Evolutionary conservation across 1,139 yeast genomes (phyloP).

Genomic region (Blastobotrys apis): DNA sequence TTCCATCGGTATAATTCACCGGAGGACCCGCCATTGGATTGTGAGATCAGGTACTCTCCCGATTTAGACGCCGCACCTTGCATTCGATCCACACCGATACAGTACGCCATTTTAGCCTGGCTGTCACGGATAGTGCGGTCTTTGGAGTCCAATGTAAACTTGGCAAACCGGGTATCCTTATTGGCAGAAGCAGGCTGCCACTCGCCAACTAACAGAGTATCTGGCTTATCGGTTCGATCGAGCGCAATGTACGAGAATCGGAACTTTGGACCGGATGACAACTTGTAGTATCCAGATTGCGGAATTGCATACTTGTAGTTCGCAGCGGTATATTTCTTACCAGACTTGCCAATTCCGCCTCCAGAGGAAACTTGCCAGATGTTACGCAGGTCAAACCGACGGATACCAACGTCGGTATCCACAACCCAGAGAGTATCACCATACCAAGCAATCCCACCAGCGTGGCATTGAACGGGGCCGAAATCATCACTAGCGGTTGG

Average conservation of each 20-base stretch:
- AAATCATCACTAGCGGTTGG: conserved; percentile 15
- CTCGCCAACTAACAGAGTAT: conserved; percentile 14
- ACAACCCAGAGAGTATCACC: conserved; percentile 15
- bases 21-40: conserved; percentile 2
- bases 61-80: conserved; percentile 12
- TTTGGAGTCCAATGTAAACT: conserved; percentile 5
- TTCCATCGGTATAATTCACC: conserved; percentile 10
- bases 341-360: conserved; percentile 11
- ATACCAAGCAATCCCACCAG: conserved; percentile 16
- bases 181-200: conserved; percentile 6
- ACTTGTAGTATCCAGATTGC: conserved; percentile 13
- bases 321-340: conserved; percentile 13
- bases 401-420: conserved; percentile 12
- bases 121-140: conserved; percentile 7
- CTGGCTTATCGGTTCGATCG: conserved; percentile 13
- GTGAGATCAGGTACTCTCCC: conserved; percentile 9
- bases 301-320: conserved; percentile 14
- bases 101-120: conserved; percentile 6
- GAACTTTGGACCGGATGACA: conserved; percentile 2
- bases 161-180: conserved; percentile 9
- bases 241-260: conserved; percentile 7
- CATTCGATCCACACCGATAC: conserved; percentile 14
- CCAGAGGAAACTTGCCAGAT: conserved; percentile 12
- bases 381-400: conserved; percentile 13
- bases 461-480: conserved; percentile 12